Conservation (phyloP, 1,284 basidiomycete species). For the Cyathus olla region DNA sequence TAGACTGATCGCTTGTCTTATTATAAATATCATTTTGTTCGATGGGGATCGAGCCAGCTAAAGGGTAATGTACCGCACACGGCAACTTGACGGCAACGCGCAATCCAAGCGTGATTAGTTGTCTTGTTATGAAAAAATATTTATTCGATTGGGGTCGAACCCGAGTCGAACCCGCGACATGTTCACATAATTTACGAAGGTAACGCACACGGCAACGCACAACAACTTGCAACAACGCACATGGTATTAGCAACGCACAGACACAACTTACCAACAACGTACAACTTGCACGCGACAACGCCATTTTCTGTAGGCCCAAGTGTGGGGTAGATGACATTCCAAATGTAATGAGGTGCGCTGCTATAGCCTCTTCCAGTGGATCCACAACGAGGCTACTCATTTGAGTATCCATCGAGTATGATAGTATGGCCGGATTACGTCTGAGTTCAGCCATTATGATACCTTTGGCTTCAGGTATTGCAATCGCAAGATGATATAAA, state of each 20-base stretch:
- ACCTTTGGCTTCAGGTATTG: neutral
- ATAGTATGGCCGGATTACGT: neutral
- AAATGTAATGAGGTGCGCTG: neutral
- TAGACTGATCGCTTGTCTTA: no score
- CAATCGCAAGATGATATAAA: neutral
- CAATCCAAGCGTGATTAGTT: no score
- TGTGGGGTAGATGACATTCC: neutral
- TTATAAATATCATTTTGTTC: no score
- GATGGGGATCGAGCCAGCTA: no score
- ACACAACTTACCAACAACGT: no score
- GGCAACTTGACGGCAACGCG: no score
- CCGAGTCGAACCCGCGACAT: no score
- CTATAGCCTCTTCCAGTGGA: neutral
- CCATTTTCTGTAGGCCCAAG: neutral
- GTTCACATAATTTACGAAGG: no score
- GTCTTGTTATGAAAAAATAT: no score
- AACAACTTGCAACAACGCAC: neutral
- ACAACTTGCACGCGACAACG: neutral
- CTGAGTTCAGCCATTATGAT: neutral
- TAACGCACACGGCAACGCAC: no score
- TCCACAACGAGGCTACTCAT: neutral
- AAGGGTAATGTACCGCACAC: no score
- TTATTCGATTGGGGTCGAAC: no score
- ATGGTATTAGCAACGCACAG: neutral
- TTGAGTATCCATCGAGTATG: neutral